Base-by-base conservation (phyloP, 2,329 filamentous ascomycete genomes). In the Xylariaceae sp. region DNA sequence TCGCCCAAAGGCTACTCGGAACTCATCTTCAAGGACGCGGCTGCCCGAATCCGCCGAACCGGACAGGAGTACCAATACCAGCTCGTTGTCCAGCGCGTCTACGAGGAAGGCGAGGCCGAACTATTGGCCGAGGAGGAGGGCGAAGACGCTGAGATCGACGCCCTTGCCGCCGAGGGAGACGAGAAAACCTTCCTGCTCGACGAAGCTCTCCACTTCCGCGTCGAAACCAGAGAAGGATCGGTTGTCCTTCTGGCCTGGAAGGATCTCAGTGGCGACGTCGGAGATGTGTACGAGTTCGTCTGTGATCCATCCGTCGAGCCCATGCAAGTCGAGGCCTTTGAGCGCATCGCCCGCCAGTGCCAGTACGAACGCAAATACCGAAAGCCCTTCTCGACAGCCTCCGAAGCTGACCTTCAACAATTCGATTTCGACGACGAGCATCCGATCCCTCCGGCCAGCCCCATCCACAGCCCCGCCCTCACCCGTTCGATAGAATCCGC, bases 1-100 rank as follows among this genome's bases (percentile, higher is more conserved):
- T 96, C 90, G 6, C 88, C 90, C 37, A 98, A 98, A 61, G 92
- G 92, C 46, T 96, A 95, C 59, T 95, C 90, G 2, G 92, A 98
- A 62, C 87, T 96, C 56, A 94, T 98, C 62, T 98, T 95, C 72
- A 94, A 92, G 61, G 92, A 98, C 77, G 83, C 88, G 24, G 84
- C 87, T 29, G 87, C 90, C 33, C 87, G 83, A 43, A 93, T 98
- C 53, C 83, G 93, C 45, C 80, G 86, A 44, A 96, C 92, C 12
- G 89, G 85, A 14, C 89, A 94, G 58, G 88, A 96, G 34, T 95
- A 85, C 53, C 89, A 98, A 53, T 98, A 96, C 58, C 92, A 98
- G 59, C 84, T 98, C 10, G 90, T 96, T 25, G 77, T 96, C 26
- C 92, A 98, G 59, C 78, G 92, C 40, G 90, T 90, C 38, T 98